Percentiles rank a stretch among this genome's conserved stretches.
Conservation (phyloP, 1,139 yeast species). For the Eremothecium sinecaudum region DNA sequence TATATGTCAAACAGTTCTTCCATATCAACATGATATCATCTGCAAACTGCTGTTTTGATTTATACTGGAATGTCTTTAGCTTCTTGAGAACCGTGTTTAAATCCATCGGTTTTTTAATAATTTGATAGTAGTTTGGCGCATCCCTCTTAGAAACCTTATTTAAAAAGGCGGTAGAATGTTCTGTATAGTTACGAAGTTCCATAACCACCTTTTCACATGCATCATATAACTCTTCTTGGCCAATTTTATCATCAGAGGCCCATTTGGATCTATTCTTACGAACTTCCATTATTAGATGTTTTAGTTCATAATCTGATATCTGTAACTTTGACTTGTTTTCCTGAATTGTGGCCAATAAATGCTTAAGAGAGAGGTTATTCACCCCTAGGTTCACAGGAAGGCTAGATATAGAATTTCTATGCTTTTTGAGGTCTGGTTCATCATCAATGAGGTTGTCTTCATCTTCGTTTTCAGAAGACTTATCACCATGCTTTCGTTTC, state of each 20-base stretch:
- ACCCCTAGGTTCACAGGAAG: conserved; percentile 58
- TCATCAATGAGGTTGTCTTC: conserved; percentile 6
- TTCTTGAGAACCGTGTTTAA: conserved; percentile 89
- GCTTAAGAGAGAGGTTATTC: conserved; percentile 72
- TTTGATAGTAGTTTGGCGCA: conserved; percentile 89
- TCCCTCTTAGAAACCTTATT: conserved; percentile 93
- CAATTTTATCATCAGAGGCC: conserved; percentile 90
- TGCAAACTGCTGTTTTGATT: conserved; percentile 78
- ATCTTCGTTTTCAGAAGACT: conserved; percentile 5
- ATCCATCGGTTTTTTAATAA: conserved; percentile 94
- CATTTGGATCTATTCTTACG: conserved; percentile 92
- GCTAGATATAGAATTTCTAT: conserved; percentile 8
- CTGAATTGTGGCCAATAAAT: conserved; percentile 69
- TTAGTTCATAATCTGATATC: conserved; percentile 75
- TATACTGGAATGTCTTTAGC: conserved; percentile 69
- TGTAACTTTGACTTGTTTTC: conserved; percentile 63
- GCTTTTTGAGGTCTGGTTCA: conserved; percentile 6
- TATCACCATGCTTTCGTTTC: conserved; percentile 16
- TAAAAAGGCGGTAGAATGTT: conserved; percentile 91
- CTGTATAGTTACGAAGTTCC: conserved; percentile 86
- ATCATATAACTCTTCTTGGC: conserved; percentile 95
- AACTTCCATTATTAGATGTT: conserved; percentile 82
- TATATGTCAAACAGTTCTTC: conserved; percentile 87
- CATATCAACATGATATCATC: conserved; percentile 91
- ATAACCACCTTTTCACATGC: conserved; percentile 92